Evolutionary conservation across 2,329 filamentous ascomycete species (phyloP), one percentile per base, ranked within the genome.

Genomic region (Metarhizium humberi): DNA sequence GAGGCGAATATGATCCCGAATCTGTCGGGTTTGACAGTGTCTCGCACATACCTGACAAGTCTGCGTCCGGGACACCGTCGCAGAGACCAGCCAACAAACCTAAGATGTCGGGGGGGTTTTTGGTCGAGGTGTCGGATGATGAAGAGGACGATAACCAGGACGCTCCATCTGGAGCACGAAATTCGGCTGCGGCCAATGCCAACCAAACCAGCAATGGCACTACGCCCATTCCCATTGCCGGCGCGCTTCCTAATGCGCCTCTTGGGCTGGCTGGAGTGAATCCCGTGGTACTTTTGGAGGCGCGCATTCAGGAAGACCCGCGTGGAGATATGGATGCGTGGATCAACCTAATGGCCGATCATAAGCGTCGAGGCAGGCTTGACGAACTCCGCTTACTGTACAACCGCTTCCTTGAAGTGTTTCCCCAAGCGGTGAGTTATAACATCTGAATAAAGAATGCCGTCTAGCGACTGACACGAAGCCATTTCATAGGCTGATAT

Each of bases 271-370:
- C 75, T 60, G 72, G 74, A 57, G 72, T 78, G 72, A 88, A 95
- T 72, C 82, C 81, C 60, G 79, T 92, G 63, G 85, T 87, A 56
- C 82, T 92, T 57, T 78, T 97, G 66, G 92, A 99, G 75, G 89
- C 94, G 69, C 86, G 92, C 66, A 87, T 97, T 69, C 86, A 87
- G 68, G 89, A 96, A 66, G 94, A 99, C 67, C 89, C 92, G 16
- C 88, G 90, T 64, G 94, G 92, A 66, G 92, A 96, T 64, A 83
- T 94, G 71, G 88, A 94, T 68, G 90, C 92, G 36, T 99, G 94
- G 94, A 75, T 95, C 64, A 81, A 82, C 61, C 78, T 99, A 67
- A 92, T 99, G 67, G 81, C 82, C 61, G 90, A 96, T 68, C 84
- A 96, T 70, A 87, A 87, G 63, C 85, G 82, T 65, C 88, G 87